phyloP scores from a whole-genome alignment of 1,139 yeast genomes.

The Debaryomycetaceae sp. region DNA sequence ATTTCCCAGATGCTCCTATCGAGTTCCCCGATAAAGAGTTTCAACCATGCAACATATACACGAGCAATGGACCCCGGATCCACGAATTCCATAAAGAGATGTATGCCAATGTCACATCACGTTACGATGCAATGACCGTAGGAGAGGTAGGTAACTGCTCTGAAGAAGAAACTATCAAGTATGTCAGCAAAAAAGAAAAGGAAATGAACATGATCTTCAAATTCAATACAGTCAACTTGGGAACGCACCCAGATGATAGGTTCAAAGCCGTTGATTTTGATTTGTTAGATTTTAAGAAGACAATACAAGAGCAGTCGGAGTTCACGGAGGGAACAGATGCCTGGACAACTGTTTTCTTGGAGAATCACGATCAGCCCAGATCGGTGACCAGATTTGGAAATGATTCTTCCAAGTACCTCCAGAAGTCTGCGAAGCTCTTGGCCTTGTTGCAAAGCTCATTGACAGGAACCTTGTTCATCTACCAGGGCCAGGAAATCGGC shows the following conservation, averaged over 20 bases:
- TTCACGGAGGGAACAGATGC: constrained; percentile 51
- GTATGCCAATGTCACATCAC: constrained; percentile 40
- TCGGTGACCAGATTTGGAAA: constrained; percentile 51
- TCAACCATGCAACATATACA: constrained; percentile 34
- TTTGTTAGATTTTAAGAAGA: constrained; percentile 42
- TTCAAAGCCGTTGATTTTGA: constrained; percentile 31
- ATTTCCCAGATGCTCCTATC: constrained; percentile 49
- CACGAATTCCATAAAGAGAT: constrained; percentile 58
- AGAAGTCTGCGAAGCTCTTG: constrained; percentile 45
- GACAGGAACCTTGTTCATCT: constrained; percentile 55
- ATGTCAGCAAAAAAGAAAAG: constrained; percentile 45
- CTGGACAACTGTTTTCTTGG: constrained; percentile 58
- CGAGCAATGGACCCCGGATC: constrained; percentile 50
- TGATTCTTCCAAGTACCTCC: constrained; percentile 30
- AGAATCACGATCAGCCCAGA: constrained; percentile 61
- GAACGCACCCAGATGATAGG: constrained; percentile 31
- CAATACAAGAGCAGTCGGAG: constrained; percentile 31
- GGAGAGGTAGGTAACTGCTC: constrained; percentile 51
- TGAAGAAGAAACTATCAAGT: constrained; percentile 41
- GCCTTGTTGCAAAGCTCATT: constrained; percentile 44
- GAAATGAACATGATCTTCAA: constrained; percentile 54
- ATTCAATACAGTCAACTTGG: constrained; percentile 46
- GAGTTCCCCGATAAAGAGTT: constrained; percentile 35
- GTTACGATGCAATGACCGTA: constrained; percentile 55
- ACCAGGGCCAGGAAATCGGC: constrained; percentile 63